Conservation (phyloP, 139 green algal species). For the Desmodesmus armatus region DNA sequence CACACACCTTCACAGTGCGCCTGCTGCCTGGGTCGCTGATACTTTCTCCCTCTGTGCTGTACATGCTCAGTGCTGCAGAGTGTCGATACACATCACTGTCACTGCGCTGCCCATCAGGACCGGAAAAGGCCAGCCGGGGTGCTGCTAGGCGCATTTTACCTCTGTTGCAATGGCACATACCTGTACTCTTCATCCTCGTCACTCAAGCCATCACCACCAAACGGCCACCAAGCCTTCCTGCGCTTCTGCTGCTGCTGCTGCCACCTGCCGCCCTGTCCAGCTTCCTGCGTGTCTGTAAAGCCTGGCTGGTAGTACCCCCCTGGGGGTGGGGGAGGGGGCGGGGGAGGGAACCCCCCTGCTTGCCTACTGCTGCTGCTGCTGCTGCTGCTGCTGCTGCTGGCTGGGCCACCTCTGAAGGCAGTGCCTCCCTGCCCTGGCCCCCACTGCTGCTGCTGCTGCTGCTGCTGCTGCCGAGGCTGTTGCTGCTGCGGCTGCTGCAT, state of each 20-base stretch:
- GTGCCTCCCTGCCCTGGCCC: no score
- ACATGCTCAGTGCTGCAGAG: no score
- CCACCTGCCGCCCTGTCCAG: not conserved
- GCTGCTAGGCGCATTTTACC: not conserved
- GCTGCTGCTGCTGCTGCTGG: not conserved
- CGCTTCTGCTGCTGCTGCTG: slow-evolving; percentile 22
- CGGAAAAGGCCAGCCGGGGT: not conserved
- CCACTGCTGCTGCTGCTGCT: slow-evolving; percentile 13
- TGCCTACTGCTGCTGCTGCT: slow-evolving; percentile 11
- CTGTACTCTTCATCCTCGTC: no score
- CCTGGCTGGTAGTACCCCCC: no score
- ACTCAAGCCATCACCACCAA: slow-evolving; percentile 17
- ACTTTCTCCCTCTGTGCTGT: no score
- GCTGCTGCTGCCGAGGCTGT: not conserved
- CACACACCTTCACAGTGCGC: no score
- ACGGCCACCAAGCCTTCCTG: slow-evolving; percentile 29
- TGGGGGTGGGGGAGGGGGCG: no score
- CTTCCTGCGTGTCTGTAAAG: not conserved
- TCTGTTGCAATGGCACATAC: not conserved
- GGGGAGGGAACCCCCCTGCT: no score
- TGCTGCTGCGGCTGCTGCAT: slow-evolving; percentile 15
- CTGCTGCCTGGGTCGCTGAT: no score
- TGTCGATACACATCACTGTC: no score
- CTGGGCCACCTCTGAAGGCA: no score
- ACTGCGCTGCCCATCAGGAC: slow-evolving; percentile 18